Conservation (phyloP, 345 rosid species). For the Brassica carinata region DNA sequence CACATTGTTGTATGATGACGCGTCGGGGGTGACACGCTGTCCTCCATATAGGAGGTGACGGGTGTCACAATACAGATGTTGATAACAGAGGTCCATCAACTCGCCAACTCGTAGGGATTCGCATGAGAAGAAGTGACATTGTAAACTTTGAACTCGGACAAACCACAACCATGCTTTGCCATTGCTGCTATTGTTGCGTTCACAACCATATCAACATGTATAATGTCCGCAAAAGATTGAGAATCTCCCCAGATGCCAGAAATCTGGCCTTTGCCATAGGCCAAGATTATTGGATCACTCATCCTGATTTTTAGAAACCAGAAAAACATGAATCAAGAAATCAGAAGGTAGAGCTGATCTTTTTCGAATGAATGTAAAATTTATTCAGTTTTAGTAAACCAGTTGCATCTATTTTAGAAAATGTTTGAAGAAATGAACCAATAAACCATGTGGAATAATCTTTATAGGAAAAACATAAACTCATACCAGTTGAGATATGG, state of each 20-base stretch:
- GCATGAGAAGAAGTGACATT: constrained; percentile 22
- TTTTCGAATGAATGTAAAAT: background rate
- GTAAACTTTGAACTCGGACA: constrained; percentile 12
- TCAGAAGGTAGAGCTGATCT: no score
- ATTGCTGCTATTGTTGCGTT: constrained; percentile 36
- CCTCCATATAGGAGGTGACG: no score
- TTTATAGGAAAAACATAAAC: background rate
- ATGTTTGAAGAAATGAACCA: background rate
- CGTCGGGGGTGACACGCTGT: no score
- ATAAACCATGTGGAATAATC: constrained; percentile 12
- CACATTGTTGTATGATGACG: no score
- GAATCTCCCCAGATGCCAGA: constrained; percentile 35
- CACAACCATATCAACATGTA: constrained; percentile 38
- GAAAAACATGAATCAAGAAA: no score
- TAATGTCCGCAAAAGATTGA: constrained; percentile 26
- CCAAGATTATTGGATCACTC: constrained; percentile 43
- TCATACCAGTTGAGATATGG: constrained; percentile 70
- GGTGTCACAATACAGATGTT: no score
- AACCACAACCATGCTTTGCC: constrained; percentile 32
- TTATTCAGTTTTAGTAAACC: background rate
- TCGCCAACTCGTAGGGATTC: constrained; percentile 18
- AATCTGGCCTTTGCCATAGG: constrained; percentile 44
- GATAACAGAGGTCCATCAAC: background rate
- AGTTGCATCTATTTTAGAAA: background rate
- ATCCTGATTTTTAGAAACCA: constrained; percentile 27